Base-by-base conservation (phyloP, 1,284 basidiomycete species). In the Marasmius sp. region DNA sequence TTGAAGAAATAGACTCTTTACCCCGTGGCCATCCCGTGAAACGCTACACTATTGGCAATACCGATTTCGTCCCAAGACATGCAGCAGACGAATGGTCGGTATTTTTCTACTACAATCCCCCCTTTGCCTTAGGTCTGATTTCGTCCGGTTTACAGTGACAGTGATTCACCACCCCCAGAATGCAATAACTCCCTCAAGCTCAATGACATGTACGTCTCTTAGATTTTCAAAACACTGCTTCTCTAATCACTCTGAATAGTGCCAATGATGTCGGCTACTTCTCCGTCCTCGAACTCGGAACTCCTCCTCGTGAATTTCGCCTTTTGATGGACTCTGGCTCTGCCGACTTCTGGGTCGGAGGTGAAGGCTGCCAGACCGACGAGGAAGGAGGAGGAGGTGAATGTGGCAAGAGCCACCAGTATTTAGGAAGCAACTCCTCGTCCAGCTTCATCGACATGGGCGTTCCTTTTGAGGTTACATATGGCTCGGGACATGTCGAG, bases 321-420 rank as follows among this genome's bases (percentile, higher is more conserved):
- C 67, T 91, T 65, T 79, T 91, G 52, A 84, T 87, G 81, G 89
- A 91, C 75, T 85, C 85, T 33, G 89, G 89, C 36, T 87, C 83
- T 6, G 83, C 86, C 16, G 89, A 91, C 68, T 80, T 88, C 49
- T 54, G 52, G 52, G 52, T 54, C 38, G 81, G 80, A n/a, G 74
- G 74, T 9, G 77, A 81, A 64, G 66, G 66, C 49, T 85, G 82
- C 69, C 65, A 68, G 54, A 75, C 48, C n/a, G 53, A 64, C 39
- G 12, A 54, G 16, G 61, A 49, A 48, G 60, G 63, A 14, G 49
- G 58, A n/a, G 56, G 56, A 12, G 62, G 63, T 47, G 63, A 65
- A 51, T 36, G 63, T 62, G n/a, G 10, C 27, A 14, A 12, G 33
- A 78, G 80, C 61, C 87, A 91, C 69, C 73, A 74, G 7, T 79